Evolutionary conservation across 495 filamentous ascomycete genomes (phyloP).

Genomic region (Xanthoparmelia taractica): DNA sequence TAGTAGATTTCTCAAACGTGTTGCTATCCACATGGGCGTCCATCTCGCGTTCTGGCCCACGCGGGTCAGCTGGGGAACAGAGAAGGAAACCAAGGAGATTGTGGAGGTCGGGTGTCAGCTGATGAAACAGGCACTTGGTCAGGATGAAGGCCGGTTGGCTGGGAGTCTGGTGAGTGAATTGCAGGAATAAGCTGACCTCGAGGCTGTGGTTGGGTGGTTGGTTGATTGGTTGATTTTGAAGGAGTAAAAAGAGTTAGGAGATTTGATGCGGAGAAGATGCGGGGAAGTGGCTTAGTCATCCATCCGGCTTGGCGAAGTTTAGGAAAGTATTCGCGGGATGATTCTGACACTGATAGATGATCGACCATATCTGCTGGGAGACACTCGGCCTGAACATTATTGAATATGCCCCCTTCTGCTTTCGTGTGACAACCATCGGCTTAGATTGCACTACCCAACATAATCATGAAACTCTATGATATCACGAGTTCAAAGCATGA

Average conservation of each 20-base stretch:
- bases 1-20: constrained; percentile 22
- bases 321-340: background rate
- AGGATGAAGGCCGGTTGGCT: constrained; percentile 16
- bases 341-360: too few species aligned
- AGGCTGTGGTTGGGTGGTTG: background rate
- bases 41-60: constrained; percentile 35
- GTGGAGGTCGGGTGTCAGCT: constrained; percentile 27
- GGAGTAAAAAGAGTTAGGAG: background rate
- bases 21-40: constrained; percentile 31
- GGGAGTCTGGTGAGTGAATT: background rate
- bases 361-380: too few species aligned
- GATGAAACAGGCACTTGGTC: constrained; percentile 20
- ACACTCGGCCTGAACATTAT: too few species aligned
- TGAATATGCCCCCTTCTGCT: too few species aligned
- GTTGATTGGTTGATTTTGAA: background rate
- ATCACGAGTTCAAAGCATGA: too few species aligned
- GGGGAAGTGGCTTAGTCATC: background rate
- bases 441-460: too few species aligned
- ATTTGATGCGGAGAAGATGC: background rate
- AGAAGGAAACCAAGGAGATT: constrained; percentile 28
- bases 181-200: background rate
- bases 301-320: background rate
- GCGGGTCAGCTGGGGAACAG: constrained; percentile 25
- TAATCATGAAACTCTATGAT: too few species aligned
- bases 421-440: too few species aligned